Base-by-base conservation (phyloP, 1,284 basidiomycete genomes). In the Irpex sp. region DNA sequence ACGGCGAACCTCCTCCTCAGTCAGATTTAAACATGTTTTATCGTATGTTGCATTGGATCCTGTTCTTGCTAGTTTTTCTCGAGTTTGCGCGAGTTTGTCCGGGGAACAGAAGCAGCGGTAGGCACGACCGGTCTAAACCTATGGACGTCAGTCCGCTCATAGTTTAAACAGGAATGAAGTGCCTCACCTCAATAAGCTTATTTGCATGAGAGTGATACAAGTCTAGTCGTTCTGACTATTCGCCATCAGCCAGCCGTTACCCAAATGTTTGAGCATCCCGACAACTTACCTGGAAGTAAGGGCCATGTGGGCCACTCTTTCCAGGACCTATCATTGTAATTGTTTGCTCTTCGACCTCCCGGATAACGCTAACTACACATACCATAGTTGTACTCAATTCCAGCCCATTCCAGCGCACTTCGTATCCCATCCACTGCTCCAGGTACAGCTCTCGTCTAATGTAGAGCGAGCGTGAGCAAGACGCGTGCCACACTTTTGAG, bases 41-140 rank as follows among this genome's bases (percentile, higher is more conserved):
- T 97, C 93, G 71, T 98, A 97, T 0, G 89, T 90, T 31, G 85
- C 78, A 65, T 88, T 87, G 1, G 88, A 89, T 0, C 93, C 94
- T 0, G 84, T 75, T 4, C 87, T 82, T 4, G 88, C 86, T 4
- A 95, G 79, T 39, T 80, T 82, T 68, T 90, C 84, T 19, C 91
- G 86, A 36, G 88, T 91, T 13, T 81, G 79, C 0, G 83, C 74
- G 1, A 97, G 80, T 56, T 84, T 83, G 63, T 91, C 86, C 0
- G 86, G 79, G 0, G 89, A 84, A 73, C 96, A 97, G 78, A 99
- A 99, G 74, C 97, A 98, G 26, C 93, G 88, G 74, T 99, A 99
- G 1, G 97, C 97, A 62, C 92, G 85, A 0, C 91, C 93, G 17
- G 84, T 83, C 93, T 95, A 49, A 26, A 33, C 31, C 47, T 54